These are phyloP conservation scores for Terfezia boudieri DNA, from an alignment of 495 filamentous ascomycete species.

Conservation along the genomic window DNA sequence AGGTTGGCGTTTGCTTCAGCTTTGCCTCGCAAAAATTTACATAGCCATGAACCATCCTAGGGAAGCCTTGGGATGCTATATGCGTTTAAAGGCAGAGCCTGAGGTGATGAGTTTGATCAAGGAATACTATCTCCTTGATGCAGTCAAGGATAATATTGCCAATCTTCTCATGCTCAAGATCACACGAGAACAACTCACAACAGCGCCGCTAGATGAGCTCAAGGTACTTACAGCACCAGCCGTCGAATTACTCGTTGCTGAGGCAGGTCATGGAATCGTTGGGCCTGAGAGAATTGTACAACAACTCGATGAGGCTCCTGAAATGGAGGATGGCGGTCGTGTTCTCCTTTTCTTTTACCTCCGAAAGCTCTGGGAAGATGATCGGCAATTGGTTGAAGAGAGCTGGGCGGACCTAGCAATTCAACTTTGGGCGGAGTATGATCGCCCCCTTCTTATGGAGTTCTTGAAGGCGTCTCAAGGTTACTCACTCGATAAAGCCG, in stretches of 20 bases:
- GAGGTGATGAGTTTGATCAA: conserved; percentile 63
- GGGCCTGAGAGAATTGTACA: conserved; percentile 50
- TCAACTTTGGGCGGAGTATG: conserved; percentile 63
- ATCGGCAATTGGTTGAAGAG: conserved; percentile 40
- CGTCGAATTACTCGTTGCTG: conserved; percentile 66
- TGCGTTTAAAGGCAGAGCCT: conserved; percentile 76
- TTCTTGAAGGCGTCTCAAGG: conserved; percentile 66
- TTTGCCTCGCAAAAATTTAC: conserved; percentile 62
- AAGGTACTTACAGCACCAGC: conserved; percentile 58
- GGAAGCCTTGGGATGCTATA: conserved; percentile 72
- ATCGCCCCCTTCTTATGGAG: conserved; percentile 55
- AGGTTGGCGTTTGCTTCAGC: conserved; percentile 60
- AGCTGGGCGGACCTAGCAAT: conserved; percentile 65
- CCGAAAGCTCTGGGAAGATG: conserved; percentile 58
- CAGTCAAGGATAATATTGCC: conserved; percentile 68
- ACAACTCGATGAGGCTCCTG: conserved; percentile 34
- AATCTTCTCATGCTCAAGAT: conserved; percentile 74
- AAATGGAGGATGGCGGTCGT: conserved; percentile 23
- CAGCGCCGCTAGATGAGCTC: conserved; percentile 44
- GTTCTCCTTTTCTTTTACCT: conserved; percentile 79
- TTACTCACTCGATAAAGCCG: conserved; percentile 66
- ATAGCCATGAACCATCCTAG: conserved; percentile 53
- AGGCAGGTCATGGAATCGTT: conserved; percentile 72
- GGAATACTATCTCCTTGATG: conserved; percentile 63
- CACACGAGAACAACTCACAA: conserved; percentile 43